Base-by-base conservation (phyloP, 495 filamentous ascomycete genomes). In the Penicillium chermesinum region DNA sequence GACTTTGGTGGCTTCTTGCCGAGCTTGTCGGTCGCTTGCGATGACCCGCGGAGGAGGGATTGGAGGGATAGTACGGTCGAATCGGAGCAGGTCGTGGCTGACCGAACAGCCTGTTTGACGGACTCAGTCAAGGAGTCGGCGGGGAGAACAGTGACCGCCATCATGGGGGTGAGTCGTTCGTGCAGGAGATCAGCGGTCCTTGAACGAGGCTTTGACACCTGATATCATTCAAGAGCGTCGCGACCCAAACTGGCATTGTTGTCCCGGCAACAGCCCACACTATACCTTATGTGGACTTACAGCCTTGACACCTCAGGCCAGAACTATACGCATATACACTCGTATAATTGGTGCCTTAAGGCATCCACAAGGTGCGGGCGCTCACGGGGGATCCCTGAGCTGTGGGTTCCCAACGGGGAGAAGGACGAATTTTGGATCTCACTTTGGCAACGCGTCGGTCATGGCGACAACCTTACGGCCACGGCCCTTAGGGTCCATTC, bases 101-200 rank as follows among this genome's bases (percentile, higher is more conserved):
- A 76, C 38, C 65, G 68, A 46, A 80, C 60, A 16, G 72, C 73
- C 38, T 61, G 64, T 57, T 75, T 79, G 48, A 80, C 61, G 41
- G 68, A 69, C 49, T 73, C 70, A 44, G 63, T 62, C 7, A 67
- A 38, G 46, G 67, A 65, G 53, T 62, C 65, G 44, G 59, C 33
- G 17, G 61, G 54, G 36, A 71, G 48, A 44, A 65, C 54, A 49
- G 66, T 64, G 20, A 73, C 65, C 52, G 70, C 64, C 72, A 75
- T 75, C 42, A 33, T 30, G 32, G 14, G 36, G 4, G 25, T 36
- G 12, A 46, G 41, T 42, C 38, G 33, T 44, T 21, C 25, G 33
- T 44, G 39, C 46, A 53, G 43, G 27, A 46, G 46, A 14, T 30
- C 49, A 54, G 55, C 46, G 35, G 44, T 63, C 52, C 39, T 53